Conservation (phyloP, 192 early-diverging fungal species). For the Linderina pennispora region DNA sequence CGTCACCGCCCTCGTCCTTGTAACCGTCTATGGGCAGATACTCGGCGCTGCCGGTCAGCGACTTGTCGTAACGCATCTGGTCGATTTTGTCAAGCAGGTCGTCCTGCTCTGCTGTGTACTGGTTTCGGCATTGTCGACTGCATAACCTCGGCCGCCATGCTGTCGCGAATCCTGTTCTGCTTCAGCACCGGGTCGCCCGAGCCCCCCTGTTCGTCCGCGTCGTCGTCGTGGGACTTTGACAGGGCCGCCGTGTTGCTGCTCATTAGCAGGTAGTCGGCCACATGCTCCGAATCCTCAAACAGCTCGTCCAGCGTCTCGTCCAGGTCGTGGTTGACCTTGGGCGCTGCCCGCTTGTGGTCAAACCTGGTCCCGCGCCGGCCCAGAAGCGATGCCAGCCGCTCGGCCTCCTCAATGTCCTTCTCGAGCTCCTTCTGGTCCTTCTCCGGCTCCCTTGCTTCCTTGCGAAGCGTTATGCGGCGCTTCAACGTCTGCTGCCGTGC, state of each 20-base stretch:
- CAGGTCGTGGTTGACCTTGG: conserved; percentile 39
- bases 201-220: background rate
- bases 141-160: no score
- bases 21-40: conserved; percentile 36
- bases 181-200: conserved; percentile 25
- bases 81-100: conserved; percentile 43
- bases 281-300: conserved; percentile 32
- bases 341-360: conserved; percentile 14
- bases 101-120: conserved; percentile 7
- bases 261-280: conserved; percentile 29
- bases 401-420: conserved; percentile 35
- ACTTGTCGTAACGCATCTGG: conserved; percentile 24
- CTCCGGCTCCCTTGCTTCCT: conserved; percentile 37
- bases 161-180: conserved; percentile 20
- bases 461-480: conserved; percentile 36
- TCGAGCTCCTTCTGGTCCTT: conserved; percentile 42
- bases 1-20: conserved; percentile 2
- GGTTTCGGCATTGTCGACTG: no score
- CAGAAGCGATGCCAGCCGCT: conserved; percentile 37
- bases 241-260: conserved; percentile 5
- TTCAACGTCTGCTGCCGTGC: conserved; percentile 4
- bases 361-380: conserved; percentile 41
- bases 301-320: conserved; percentile 35
- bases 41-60: conserved; percentile 34
- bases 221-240: background rate